Evolutionary conservation across 2,329 filamentous ascomycete genomes (phyloP).

Genomic region (Xylaria sp.): DNA sequence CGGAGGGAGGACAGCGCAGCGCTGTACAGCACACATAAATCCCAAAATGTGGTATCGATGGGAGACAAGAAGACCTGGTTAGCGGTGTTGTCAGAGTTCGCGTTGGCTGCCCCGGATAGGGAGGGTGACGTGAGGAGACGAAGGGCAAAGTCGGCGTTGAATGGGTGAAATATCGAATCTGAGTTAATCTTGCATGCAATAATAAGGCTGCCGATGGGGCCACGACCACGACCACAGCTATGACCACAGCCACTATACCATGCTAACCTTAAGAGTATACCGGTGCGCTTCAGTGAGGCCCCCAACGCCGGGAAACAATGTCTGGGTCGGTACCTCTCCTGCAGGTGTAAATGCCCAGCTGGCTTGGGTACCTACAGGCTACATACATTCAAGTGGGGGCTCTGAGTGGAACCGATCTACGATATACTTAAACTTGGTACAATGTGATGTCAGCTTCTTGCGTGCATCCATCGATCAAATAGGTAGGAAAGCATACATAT

Average conservation of each 20-base stretch:
- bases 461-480: too few species aligned
- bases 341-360: background rate
- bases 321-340: background rate
- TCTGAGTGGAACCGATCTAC: background rate
- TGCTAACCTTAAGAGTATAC: background rate
- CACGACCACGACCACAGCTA: constrained; percentile 12
- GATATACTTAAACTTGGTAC: too few species aligned
- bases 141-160: constrained; percentile 14
- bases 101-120: constrained; percentile 1
- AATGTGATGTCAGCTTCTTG: too few species aligned
- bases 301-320: background rate
- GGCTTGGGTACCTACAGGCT: background rate
- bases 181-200: constrained; percentile 19
- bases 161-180: constrained; percentile 21
- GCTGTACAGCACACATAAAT: background rate
- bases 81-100: background rate
- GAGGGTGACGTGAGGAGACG: constrained; percentile 24
- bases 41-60: background rate
- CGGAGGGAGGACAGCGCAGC: background rate
- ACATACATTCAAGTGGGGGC: background rate
- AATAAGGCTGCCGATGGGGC: constrained; percentile 14
- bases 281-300: background rate
- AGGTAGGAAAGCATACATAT: too few species aligned
- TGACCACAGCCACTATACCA: constrained; percentile 11
- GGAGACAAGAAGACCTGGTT: background rate